Base-by-base conservation (phyloP, 208 protist genomes). In the Phytomonas francai region DNA sequence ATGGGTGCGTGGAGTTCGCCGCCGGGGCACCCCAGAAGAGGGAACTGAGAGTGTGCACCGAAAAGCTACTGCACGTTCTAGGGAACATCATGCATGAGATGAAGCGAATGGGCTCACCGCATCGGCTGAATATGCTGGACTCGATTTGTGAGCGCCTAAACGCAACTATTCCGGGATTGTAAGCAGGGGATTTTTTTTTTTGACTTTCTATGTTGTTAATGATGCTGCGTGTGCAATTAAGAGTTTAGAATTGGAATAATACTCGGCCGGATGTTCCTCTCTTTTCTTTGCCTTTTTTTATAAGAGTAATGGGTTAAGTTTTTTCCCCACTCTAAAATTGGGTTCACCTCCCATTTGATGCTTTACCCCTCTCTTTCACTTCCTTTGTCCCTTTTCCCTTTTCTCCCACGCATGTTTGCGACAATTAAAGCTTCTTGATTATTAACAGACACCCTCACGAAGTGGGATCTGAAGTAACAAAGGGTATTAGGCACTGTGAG, bases 1-100 rank as follows among this genome's bases (percentile, higher is more conserved):
- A 66, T 1, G 29, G 42, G 3, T 22, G 32, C 1, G 62, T 71
- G 0, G 63, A 61, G 3, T 70, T 70, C 9, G 28, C 75, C 7
- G 68, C 68, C 42, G 71, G 64, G n/a, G 30, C 34, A 19, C 65
- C 74, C 19, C 59, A 63, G 2, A 63, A 63, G 51, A 67, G 71
- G 32, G 68, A 80, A 31, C 75, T 91, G 51, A 68, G 34, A 2
- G 65, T 65, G 33, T 65, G 69, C 0, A 67, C 78, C 19, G 75
- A 89, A 28, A 76, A 79, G 27, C 68, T 88, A 28, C 54, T 82
- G 49, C 67, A 78, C 65, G 75, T 79, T 22, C 79, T 92, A 42
- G 56, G 61, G 25, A 74, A 59, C 30, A 64, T 81, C 22, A 59
- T 62, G 14, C 64, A 87, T 4, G 83, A 89, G 64, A 76, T 93